Conservation (phyloP, 495 filamentous ascomycete species). For the Neurospora tetrasperma region DNA sequence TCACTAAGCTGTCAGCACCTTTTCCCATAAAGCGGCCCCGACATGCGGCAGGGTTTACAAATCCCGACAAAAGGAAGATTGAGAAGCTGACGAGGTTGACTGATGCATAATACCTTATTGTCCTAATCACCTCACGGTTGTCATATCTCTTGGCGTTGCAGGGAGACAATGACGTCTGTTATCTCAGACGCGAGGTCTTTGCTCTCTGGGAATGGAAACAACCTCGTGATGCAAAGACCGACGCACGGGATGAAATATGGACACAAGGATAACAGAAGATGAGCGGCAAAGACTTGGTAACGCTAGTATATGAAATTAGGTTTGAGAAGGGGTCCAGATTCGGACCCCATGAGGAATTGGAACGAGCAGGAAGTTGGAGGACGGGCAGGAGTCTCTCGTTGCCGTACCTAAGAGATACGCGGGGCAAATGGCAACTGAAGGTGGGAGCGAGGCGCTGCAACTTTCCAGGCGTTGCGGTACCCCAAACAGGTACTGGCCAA, state of each 20-base stretch:
- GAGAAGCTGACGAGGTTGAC: background rate
- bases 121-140: background rate
- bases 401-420: slow-evolving; percentile 5
- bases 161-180: background rate
- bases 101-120: background rate
- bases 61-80: background rate
- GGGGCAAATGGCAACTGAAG: slow-evolving; percentile 15
- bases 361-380: slow-evolving; percentile 1
- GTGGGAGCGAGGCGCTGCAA: background rate
- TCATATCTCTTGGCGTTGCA: background rate
- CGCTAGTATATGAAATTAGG: background rate
- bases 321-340: slow-evolving; percentile 16
- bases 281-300: background rate
- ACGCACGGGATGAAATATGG: background rate
- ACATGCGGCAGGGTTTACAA: background rate
- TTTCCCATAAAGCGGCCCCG: background rate
- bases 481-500: background rate
- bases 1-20: background rate
- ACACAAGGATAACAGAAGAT: background rate
- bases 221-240: background rate
- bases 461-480: background rate
- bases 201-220: background rate
- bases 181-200: background rate
- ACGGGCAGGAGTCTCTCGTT: slow-evolving; percentile 4
- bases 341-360: slow-evolving; percentile 15